These are phyloP conservation scores for Skeletonema tropicum DNA, from an alignment of 108 stramenopile species.

Conservation along the genomic window DNA sequence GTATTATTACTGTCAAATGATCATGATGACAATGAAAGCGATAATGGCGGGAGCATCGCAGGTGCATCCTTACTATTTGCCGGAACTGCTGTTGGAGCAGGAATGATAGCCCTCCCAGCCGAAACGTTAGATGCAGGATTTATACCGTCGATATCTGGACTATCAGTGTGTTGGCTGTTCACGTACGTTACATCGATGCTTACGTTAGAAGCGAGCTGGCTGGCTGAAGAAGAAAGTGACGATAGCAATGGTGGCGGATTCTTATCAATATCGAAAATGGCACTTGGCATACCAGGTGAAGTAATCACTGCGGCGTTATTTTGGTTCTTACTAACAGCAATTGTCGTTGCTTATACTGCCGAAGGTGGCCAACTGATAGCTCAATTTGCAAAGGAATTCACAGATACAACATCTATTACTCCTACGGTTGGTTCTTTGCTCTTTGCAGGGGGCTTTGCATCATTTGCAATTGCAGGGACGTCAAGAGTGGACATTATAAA, in stretches of 20 bases:
- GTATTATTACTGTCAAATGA: not conserved
- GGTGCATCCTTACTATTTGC: slow-evolving; percentile 53
- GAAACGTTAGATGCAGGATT: slow-evolving; percentile 46
- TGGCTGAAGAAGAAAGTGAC: slow-evolving; percentile 8
- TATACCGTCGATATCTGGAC: slow-evolving; percentile 32
- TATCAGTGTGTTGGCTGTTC: slow-evolving; percentile 44
- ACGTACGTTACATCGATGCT: slow-evolving; percentile 49
- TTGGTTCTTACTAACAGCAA: slow-evolving; percentile 52
- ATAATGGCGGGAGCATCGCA: slow-evolving; percentile 30
- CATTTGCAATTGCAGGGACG: slow-evolving; percentile 35
- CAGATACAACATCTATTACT: slow-evolving; percentile 6
- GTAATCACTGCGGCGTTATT: slow-evolving; percentile 44
- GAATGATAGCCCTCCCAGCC: slow-evolving; percentile 44
- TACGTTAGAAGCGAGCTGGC: slow-evolving; percentile 50
- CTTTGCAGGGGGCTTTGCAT: slow-evolving; percentile 38
- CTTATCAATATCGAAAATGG: slow-evolving; percentile 34
- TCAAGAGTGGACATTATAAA: slow-evolving; percentile 40
- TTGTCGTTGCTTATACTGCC: slow-evolving; percentile 47
- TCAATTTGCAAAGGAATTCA: slow-evolving; percentile 24
- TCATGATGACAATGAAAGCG: not conserved
- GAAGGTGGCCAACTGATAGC: slow-evolving; percentile 47
- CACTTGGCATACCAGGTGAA: slow-evolving; percentile 44
- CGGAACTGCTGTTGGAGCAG: slow-evolving; percentile 50
- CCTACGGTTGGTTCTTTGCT: slow-evolving; percentile 36
- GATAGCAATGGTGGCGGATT: slow-evolving; percentile 28